phyloP scores from a whole-genome alignment of 108 stramenopile genomes.

The Epithemia pelagica region DNA sequence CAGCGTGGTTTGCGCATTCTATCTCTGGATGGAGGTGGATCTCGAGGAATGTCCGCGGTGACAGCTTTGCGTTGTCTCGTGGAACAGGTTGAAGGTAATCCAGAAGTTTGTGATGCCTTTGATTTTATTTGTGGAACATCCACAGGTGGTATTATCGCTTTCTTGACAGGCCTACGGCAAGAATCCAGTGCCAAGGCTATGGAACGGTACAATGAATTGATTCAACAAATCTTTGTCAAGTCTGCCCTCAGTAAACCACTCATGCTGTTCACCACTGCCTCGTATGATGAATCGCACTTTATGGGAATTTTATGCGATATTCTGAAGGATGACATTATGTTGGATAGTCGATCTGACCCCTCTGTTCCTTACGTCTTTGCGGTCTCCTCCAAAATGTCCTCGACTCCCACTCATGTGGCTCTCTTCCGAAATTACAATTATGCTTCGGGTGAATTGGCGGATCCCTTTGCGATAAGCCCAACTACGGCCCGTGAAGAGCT shows the following conservation, averaged over 20 bases:
- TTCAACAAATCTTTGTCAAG: slow-evolving; percentile 73
- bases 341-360: slow-evolving; percentile 76
- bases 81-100: slow-evolving; percentile 48
- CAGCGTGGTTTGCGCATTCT: slow-evolving; percentile 32
- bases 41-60: slow-evolving; percentile 76
- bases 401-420: slow-evolving; percentile 65
- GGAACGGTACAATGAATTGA: slow-evolving; percentile 70
- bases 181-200: slow-evolving; percentile 58
- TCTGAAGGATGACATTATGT: slow-evolving; percentile 61
- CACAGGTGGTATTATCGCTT: slow-evolving; percentile 79
- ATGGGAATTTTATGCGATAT: slow-evolving; percentile 69
- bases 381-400: slow-evolving; percentile 73
- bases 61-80: slow-evolving; percentile 51
- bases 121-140: slow-evolving; percentile 81
- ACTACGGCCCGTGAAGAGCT: slow-evolving; percentile 54
- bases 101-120: slow-evolving; percentile 75
- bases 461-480: slow-evolving; percentile 65
- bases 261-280: slow-evolving; percentile 75
- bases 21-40: slow-evolving; percentile 67
- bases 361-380: slow-evolving; percentile 50
- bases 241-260: slow-evolving; percentile 61
- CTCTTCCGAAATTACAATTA: slow-evolving; percentile 85
- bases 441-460: slow-evolving; percentile 62
- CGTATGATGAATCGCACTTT: slow-evolving; percentile 76
- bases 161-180: slow-evolving; percentile 59